These are phyloP conservation scores for Ophiostoma sp. DNA, from an alignment of 2,329 filamentous ascomycete genomes.

Conservation along the genomic window DNA sequence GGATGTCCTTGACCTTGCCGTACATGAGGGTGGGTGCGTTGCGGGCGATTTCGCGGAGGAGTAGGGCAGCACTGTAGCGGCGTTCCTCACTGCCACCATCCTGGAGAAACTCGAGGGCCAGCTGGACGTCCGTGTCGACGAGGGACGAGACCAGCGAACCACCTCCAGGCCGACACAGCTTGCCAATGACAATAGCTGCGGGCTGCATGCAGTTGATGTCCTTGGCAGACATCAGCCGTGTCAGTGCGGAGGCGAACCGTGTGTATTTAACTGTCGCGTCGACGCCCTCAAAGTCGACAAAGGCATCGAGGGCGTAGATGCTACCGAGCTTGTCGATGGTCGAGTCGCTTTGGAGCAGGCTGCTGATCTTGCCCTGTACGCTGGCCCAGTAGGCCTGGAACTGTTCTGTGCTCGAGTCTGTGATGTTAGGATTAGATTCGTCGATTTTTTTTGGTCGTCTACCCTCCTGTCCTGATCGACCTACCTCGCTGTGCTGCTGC, in stretches of 20 bases:
- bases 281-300: slow-evolving; percentile 95
- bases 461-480: slow-evolving; percentile 19
- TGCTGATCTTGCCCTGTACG: slow-evolving; percentile 54
- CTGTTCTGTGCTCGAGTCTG: slow-evolving; percentile 73
- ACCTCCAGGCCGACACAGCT: slow-evolving; percentile 85
- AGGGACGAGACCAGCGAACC: slow-evolving; percentile 91
- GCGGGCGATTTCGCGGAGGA: slow-evolving; percentile 82
- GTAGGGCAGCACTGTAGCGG: slow-evolving; percentile 85
- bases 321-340: slow-evolving; percentile 85
- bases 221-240: slow-evolving; percentile 80
- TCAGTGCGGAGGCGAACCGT: slow-evolving; percentile 85
- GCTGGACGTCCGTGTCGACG: slow-evolving; percentile 94
- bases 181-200: slow-evolving; percentile 81
- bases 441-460: no score
- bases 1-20: slow-evolving; percentile 87
- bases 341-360: slow-evolving; percentile 76
- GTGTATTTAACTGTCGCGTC: slow-evolving; percentile 92
- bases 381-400: slow-evolving; percentile 59
- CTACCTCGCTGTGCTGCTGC: slow-evolving; percentile 52
- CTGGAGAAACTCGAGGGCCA: slow-evolving; percentile 92
- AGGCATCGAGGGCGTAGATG: slow-evolving; percentile 81
- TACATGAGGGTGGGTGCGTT: slow-evolving; percentile 96
- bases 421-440: not conserved
- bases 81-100: slow-evolving; percentile 90
- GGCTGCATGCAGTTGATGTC: slow-evolving; percentile 87